Evolutionary conservation across 1,284 basidiomycete species (phyloP), one percentile per base, ranked within the genome.

Genomic region (Trichosporon faecale): DNA sequence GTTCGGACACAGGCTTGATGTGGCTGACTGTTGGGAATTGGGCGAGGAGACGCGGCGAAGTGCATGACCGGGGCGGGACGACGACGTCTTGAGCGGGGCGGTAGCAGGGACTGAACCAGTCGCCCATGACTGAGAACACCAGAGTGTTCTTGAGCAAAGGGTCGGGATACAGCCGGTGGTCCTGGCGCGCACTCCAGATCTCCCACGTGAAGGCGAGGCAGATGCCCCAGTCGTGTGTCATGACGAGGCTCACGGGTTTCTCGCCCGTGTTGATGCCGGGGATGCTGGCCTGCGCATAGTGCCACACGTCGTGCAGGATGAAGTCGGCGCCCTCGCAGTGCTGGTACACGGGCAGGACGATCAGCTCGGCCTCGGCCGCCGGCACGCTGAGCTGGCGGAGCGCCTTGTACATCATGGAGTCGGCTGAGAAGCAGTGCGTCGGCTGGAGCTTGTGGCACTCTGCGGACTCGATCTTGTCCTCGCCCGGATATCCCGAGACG

Each of bases 161-260:
- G 70, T 82, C 80, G 16, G 81, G 80, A 55, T 79, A 75, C n/a
- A 80, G 74, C 8, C 65, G 65, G 18, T 77, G 66, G 27, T 76
- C 70, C 5, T 68, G 27, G 61, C 72, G 70, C 14, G 79, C 78
- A 35, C 76, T 77, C 81, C 82, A 83, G 29, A 84, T 77, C 68
- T 83, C 80, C 82, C 82, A 83, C 7, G 79, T 79, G 68, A 84
- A 84, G 12, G 75, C 71, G 29, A 78, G 72, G 65, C 83, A 84
- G 64, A 83, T 77, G 16, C 85, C 85, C 82, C 83, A 86, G 75
- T 86, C 85, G 76, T 85, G 84, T 31, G 84, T 85, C 73, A 85
- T 76, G 11, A 83, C 80, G 16, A 85, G 66, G 3, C 81, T 76
- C 37, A 83, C 74, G 27, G 75, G 68, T 67, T 79, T 79, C 27